Conservation (phyloP, 306 rosid genomes). For the Dryas alaskensis region DNA sequence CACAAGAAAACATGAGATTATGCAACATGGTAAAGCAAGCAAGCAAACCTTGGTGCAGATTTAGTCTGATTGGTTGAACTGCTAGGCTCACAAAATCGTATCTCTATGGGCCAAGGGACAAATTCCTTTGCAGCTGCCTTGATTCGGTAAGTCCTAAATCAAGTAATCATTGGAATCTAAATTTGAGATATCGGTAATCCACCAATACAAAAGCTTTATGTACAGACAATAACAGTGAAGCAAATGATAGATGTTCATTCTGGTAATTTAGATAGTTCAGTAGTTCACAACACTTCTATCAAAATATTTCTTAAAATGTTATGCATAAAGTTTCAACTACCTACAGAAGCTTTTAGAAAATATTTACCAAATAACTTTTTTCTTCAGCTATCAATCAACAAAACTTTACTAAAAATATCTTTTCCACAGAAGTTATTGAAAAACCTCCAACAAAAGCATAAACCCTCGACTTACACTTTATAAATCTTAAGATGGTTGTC, state of each 20-base stretch:
- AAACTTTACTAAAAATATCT: too few relatives aligned
- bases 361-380: not conserved
- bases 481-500: not conserved
- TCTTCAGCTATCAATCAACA: not conserved
- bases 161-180: constrained; percentile 20
- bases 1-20: constrained; percentile 23
- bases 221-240: not conserved
- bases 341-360: not conserved
- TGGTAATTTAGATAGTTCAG: not conserved
- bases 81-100: constrained; percentile 87
- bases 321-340: not conserved
- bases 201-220: not conserved
- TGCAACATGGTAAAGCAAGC: constrained; percentile 22
- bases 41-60: constrained; percentile 76
- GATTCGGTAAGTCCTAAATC: constrained; percentile 79
- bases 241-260: not conserved
- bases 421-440: not conserved
- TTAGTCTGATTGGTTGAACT: constrained; percentile 73
- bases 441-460: not conserved
- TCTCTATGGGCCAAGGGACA: constrained; percentile 94
- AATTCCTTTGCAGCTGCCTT: constrained; percentile 69
- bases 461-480: not conserved
- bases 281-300: not conserved
- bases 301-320: not conserved
- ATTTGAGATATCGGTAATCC: not conserved